Conservation (phyloP, 23 red algal species). For the Chondrus crispus region DNA sequence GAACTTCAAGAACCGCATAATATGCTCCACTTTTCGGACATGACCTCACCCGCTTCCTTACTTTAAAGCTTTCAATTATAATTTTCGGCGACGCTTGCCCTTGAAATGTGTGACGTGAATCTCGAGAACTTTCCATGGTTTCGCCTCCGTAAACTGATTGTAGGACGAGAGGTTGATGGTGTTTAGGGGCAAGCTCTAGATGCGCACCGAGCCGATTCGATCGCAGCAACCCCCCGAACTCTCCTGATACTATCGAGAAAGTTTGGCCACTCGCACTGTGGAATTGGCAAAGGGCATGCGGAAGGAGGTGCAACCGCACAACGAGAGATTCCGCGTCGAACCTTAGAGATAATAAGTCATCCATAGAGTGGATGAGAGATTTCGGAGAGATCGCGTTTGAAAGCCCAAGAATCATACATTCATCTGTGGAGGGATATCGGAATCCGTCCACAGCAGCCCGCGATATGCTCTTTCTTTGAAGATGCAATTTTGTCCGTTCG, state of each 20-base stretch:
- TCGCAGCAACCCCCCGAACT: not conserved
- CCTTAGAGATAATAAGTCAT: constrained; percentile 18
- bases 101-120: not conserved
- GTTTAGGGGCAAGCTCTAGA: not conserved
- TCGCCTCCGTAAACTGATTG: not conserved
- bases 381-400: too few relatives aligned
- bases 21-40: constrained; percentile 34
- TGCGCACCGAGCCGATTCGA: constrained; percentile 29
- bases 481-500: constrained; percentile 7
- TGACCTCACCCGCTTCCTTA: constrained; percentile 6
- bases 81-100: not conserved
- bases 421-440: constrained; percentile 1
- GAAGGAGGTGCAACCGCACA: constrained; percentile 31
- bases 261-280: not conserved
- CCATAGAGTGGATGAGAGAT: too few relatives aligned
- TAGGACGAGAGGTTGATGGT: not conserved
- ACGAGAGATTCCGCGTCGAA: constrained; percentile 33
- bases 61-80: constrained; percentile 9
- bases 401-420: constrained; percentile 49
- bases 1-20: not conserved
- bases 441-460: not conserved
- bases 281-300: constrained; percentile 36
- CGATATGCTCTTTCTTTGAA: not conserved
- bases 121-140: too few relatives aligned
- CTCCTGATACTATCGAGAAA: not conserved